Base-by-base conservation (phyloP, 495 filamentous ascomycete species). In the Elaphomyces granulatus region DNA sequence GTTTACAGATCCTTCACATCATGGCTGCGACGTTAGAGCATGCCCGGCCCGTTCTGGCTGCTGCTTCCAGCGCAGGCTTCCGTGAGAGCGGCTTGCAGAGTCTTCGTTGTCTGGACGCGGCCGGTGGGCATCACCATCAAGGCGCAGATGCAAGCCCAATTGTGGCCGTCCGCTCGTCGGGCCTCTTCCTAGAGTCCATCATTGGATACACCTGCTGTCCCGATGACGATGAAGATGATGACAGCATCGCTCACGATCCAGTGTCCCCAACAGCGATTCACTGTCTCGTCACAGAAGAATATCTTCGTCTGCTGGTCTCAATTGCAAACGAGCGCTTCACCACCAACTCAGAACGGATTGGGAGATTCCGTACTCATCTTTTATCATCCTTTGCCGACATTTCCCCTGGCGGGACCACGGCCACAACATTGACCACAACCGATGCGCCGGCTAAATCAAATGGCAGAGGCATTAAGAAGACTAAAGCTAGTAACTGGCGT, bases 91-190 rank as follows among this genome's bases (percentile, higher is more conserved):
- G 88, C n/a, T 58, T 79, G 18, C 60, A 67, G 38, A 56, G 58
- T 46, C 55, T 55, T 32, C 66, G 55, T 39, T 56, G 53, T 40
- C 39, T 66, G 50, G 59, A 53, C 54, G 56, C 41, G 3, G 37
- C 38, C 10, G 50, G 55, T 10, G n/a, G n/a, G n/a, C n/a, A n/a
- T n/a, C n/a, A n/a, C n/a, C n/a, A n/a, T n/a, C n/a, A n/a, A n/a
- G n/a, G n/a, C n/a, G n/a, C n/a, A n/a, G n/a, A n/a, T n/a, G n/a
- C n/a, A n/a, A n/a, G n/a, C 14, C 81, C 83, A 3, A 85, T 93
- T 59, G 79, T 94, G 3, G 88, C 80, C 1, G 70, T 94, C 6
- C 75, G 87, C 28, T 84, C 81, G 2, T 75, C 78, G 50, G 87
- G 87, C 0, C 61, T 94, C 7, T 69, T 71, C 1, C 72, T 94